Conservation (phyloP, 768 basidiomycete species). For the Lactifluus rugatus region DNA sequence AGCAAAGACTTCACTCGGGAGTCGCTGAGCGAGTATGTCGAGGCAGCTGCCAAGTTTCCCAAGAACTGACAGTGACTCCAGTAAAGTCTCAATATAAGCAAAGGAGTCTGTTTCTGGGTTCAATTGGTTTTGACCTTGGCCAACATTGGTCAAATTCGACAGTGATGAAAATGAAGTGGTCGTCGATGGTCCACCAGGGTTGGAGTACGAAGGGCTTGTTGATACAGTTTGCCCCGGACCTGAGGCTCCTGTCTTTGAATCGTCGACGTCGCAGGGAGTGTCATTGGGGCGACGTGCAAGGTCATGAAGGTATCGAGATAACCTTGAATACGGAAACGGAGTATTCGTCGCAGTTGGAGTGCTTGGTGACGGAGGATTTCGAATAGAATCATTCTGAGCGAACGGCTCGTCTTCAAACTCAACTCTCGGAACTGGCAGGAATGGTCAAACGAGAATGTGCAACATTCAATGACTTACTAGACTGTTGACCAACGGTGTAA, state of each 20-base stretch:
- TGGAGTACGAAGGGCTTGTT: slow-evolving; percentile 16
- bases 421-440: slow-evolving; percentile 47
- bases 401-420: slow-evolving; percentile 48
- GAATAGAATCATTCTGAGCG: slow-evolving; percentile 21
- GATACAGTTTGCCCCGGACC: slow-evolving; percentile 18
- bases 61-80: slow-evolving; percentile 88
- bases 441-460: slow-evolving; percentile 6
- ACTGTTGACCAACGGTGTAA: slow-evolving; percentile 70
- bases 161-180: slow-evolving; percentile 19
- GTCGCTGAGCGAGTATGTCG: slow-evolving; percentile 74
- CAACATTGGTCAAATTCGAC: slow-evolving; percentile 13
- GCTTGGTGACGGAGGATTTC: slow-evolving; percentile 25
- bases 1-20: slow-evolving; percentile 73
- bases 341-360: slow-evolving; percentile 35
- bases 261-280: slow-evolving; percentile 56
- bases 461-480: slow-evolving; percentile 42
- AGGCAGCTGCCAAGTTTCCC: slow-evolving; percentile 80
- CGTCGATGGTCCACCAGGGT: slow-evolving; percentile 17
- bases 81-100: slow-evolving; percentile 80
- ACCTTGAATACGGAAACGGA: slow-evolving; percentile 36
- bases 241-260: slow-evolving; percentile 27
- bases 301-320: slow-evolving; percentile 54
- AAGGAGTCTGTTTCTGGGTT: slow-evolving; percentile 94
- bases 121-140: slow-evolving; percentile 19
- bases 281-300: slow-evolving; percentile 70